Conservation (phyloP, 192 early-diverging fungal genomes). For the Oehlia diaphana region DNA sequence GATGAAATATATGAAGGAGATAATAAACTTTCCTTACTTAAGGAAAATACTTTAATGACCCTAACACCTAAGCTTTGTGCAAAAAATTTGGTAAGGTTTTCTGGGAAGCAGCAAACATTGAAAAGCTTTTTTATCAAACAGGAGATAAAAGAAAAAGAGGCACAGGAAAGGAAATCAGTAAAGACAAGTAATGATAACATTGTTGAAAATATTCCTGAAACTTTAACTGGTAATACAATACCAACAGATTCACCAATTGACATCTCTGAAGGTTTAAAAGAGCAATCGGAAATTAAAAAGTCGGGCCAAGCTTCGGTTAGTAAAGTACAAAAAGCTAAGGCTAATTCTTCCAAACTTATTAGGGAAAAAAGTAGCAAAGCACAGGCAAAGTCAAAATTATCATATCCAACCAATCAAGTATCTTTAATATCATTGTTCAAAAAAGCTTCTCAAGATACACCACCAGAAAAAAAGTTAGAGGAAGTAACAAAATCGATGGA, state of each 20-base stretch:
- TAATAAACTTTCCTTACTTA: background rate
- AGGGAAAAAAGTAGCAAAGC: background rate
- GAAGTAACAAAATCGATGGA: background rate
- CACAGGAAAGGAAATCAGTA: constrained; percentile 11
- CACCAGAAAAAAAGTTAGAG: background rate
- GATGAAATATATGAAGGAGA: constrained; percentile 21
- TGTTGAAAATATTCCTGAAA: constrained; percentile 5
- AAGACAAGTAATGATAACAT: background rate
- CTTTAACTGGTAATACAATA: constrained; percentile 8
- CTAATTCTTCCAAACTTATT: background rate
- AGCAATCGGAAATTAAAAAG: background rate
- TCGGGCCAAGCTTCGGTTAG: background rate
- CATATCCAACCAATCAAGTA: background rate
- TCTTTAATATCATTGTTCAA: constrained; percentile 13
- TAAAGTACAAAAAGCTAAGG: background rate
- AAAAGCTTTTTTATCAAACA: constrained; percentile 44
- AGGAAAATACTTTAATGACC: constrained; percentile 23
- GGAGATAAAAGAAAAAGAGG: background rate
- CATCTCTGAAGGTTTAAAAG: background rate
- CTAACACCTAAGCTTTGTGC: constrained; percentile 49
- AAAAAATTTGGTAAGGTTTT: constrained; percentile 58
- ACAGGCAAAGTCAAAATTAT: background rate
- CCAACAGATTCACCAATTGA: background rate
- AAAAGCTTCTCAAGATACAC: background rate
- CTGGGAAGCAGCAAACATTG: constrained; percentile 59